Base-by-base conservation (phyloP, 768 basidiomycete genomes). In the Pleurotus eryngii region DNA sequence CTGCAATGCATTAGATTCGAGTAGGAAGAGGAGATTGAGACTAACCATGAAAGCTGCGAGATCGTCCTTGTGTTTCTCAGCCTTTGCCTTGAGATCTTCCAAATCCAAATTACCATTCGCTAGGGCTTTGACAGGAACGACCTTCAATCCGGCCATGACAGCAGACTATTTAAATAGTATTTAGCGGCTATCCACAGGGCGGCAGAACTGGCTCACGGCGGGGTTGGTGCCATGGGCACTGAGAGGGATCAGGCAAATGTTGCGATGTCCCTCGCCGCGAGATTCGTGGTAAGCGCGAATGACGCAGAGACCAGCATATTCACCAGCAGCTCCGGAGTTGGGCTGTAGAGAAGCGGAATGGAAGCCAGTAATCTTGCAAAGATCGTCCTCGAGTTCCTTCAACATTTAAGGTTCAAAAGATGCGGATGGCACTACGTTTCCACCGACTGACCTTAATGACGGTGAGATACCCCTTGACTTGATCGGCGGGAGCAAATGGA, bases 211-310 rank as follows among this genome's bases (percentile, higher is more conserved):
- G 76, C 90, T 74, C 66, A 92, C 92, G 49, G 97, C 97, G 47
- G 97, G 97, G 73, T 99, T 98, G 43, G 97, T 98, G 43, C 97
- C 97, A 73, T 98, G 97, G 2, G 97, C 97, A 63, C 93, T 96
- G 55, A 96, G 74, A 55, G 97, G 97, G 64, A 98, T 96, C 51
- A 98, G 73, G 68, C 95, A 98, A 49, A 98, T 82, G 69, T 98
- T 83, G 46, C 97, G 85, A 62, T 95, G 84, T 1, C 77, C 81
- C 65, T 98, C 87, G 30, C 90, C 90, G 18, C 87, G 86, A 54
- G 92, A 90, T 68, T 90, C 88, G 66, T 98, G 94, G 72, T 95
- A 99, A 8, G 95, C 95, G 48, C 89, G 84, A 66, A 99, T 98
- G 59, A 98, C 89, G 51, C 84, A 87, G 18, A 99, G 81, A n/a